Base-by-base conservation (phyloP, 1,284 basidiomycete genomes). In the Cryptococcus sp. region DNA sequence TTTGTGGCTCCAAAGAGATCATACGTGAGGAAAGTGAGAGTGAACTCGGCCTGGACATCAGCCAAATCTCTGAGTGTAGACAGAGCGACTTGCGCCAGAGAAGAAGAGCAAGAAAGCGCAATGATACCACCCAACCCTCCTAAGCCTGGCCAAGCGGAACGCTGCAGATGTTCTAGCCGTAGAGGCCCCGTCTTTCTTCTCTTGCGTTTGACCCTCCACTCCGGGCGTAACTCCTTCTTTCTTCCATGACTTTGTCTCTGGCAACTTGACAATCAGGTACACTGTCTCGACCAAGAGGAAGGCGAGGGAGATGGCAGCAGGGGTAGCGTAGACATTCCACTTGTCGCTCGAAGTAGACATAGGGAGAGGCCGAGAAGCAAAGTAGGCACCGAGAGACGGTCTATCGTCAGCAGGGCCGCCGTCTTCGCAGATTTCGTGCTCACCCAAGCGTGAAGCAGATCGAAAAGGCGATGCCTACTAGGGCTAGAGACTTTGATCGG, bases 381-480 rank as follows among this genome's bases (percentile, higher is more conserved):
- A 73, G 60, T 72, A 76, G 14, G 75, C 73, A 41, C 73, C 73
- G 14, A 75, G 54, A 4, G 78, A 73, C 3, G 85, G 85, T 53
- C 80, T 78, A 12, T 11, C 9, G 80, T 78, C 14, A 78, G 63
- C 5, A 52, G 28, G 18, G 45, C 19, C 12, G 51, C 41, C 26
- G 84, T 71, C 18, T 23, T n/a, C 31, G 24, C n/a, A n/a, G n/a
- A n/a, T n/a, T n/a, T n/a, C n/a, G n/a, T n/a, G 50, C 68, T 19
- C 42, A 70, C 69, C 73, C 85, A 81, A 74, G 55, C n/a, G 71
- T 74, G 74, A 94, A 94, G 67, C 88, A 91, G 43, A 94, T 83
- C 7, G 88, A 87, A 63, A 95, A 95, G 1, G 92, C 91, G 46
- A 94, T 87, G 16, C 92, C 91, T 41, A 95, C 85, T 53, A 92